Conservation (phyloP, 306 rosid genomes). For the Castanea mollissima region DNA sequence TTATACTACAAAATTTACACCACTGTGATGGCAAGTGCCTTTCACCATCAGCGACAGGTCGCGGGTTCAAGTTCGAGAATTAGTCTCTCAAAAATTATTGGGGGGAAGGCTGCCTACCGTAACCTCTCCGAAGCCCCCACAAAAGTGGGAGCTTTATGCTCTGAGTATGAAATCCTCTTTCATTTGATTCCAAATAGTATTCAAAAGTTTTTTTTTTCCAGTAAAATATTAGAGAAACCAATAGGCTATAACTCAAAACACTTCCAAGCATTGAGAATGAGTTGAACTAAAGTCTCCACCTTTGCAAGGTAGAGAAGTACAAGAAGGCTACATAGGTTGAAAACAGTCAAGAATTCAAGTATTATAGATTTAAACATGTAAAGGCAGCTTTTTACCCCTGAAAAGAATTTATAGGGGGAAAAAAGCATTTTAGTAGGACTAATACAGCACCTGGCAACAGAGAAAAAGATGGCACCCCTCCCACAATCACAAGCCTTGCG, state of each 20-base stretch:
- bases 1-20: not conserved
- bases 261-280: not conserved
- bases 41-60: too few species aligned
- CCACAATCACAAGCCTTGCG: constrained; percentile 98
- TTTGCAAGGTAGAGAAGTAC: not conserved
- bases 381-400: not conserved
- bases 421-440: not conserved
- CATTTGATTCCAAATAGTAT: not conserved
- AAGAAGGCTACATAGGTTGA: not conserved
- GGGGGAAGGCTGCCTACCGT: too few species aligned
- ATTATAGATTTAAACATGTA: constrained; percentile 9
- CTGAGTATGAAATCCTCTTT: too few species aligned
- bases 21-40: not conserved
- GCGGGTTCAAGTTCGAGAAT: too few species aligned
- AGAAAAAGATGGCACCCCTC: constrained; percentile 94
- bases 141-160: too few species aligned
- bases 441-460: constrained; percentile 78
- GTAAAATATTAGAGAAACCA: not conserved
- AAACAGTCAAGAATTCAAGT: not conserved
- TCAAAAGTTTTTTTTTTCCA: not conserved
- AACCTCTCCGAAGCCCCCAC: too few species aligned
- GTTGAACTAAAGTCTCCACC: not conserved
- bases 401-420: not conserved
- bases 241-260: not conserved
- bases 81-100: too few species aligned